These are phyloP conservation scores for Flaveria trinervia DNA, from an alignment of 129 eudicot genomes.

Conservation along the genomic window DNA sequence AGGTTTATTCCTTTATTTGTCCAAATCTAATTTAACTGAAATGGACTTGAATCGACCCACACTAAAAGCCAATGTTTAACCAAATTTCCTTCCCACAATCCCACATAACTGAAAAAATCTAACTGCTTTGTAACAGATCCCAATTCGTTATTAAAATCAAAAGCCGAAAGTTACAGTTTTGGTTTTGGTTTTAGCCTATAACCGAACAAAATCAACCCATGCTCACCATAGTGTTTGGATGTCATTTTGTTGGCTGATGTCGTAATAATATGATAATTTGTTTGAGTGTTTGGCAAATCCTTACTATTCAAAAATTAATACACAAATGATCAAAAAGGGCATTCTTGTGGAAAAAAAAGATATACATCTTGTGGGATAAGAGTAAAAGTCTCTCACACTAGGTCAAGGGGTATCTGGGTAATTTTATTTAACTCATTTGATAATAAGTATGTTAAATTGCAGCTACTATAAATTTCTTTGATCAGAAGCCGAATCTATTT, in stretches of 20 bases:
- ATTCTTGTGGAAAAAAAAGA: not conserved
- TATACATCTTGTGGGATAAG: not conserved
- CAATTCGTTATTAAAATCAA: too few species aligned
- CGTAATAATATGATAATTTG: not conserved
- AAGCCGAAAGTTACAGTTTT: too few species aligned
- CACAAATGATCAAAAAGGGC: not conserved
- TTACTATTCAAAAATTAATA: not conserved
- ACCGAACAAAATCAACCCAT: not conserved
- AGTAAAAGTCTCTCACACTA: too few species aligned
- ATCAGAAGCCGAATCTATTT: not conserved
- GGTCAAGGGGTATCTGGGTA: not conserved
- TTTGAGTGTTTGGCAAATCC: not conserved
- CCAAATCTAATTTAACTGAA: not conserved
- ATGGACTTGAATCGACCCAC: not conserved
- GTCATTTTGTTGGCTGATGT: slow-evolving; percentile 4
- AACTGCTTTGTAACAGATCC: too few species aligned
- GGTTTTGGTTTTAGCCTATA: not conserved
- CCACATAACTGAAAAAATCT: too few species aligned
- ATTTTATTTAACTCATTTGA: not conserved
- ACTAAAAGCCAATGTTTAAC: not conserved
- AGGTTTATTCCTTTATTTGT: not conserved
- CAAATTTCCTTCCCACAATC: too few species aligned
- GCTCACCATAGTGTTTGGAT: not conserved
- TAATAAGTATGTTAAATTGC: not conserved
- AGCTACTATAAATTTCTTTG: not conserved